Evolutionary conservation across 2,329 filamentous ascomycete genomes (phyloP), one percentile per base, ranked within the genome.

Genomic region (Biscogniauxia marginata): DNA sequence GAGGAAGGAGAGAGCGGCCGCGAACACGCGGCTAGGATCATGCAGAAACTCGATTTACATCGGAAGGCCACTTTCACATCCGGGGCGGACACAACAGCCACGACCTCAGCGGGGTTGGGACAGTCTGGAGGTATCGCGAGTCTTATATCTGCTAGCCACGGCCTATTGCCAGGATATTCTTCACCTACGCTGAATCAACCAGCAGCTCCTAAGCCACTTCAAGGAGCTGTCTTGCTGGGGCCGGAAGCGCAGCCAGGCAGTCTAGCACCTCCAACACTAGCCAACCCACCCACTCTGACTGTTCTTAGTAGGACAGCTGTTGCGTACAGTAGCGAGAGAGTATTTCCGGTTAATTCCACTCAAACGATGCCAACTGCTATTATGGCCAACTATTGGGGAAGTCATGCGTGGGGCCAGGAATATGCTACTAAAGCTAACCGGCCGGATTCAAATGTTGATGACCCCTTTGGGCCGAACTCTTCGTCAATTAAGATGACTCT

Each of bases 311-410:
- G 90, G 67, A 86, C 86, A 20, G 93, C 93, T 20, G 89, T 97
- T 21, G 80, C 91, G 22, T 84, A 93, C 16, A 91, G 88, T 64
- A 88, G 87, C 51, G 92, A 96, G 67, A 84, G 88, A 58, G 85
- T 85, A 1, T 79, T 91, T 55, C 82, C 82, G 3, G 73, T 85
- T 18, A 85, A 86, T n/a, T 84, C 79, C 48, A 81, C 81, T n/a
- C 84, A 88, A 45, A 84, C 84, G 20, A 85, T 96, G 74, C 91
- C 93, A 1, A 90, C 89, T 50, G 91, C 91, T 13, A 86, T 97
- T 59, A 84, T 96, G 78, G 93, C 93, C 25, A 98, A 98, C 70
- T 83, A 96, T 54, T 98, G 93, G 93, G 93, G 93, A 50, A 96
- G 87, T 67, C 89, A 86, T 55, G 87, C 92, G 48, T 96, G 92